These are phyloP conservation scores for Cyclotella distinguenda DNA, from an alignment of 108 stramenopile species.

Conservation along the genomic window DNA sequence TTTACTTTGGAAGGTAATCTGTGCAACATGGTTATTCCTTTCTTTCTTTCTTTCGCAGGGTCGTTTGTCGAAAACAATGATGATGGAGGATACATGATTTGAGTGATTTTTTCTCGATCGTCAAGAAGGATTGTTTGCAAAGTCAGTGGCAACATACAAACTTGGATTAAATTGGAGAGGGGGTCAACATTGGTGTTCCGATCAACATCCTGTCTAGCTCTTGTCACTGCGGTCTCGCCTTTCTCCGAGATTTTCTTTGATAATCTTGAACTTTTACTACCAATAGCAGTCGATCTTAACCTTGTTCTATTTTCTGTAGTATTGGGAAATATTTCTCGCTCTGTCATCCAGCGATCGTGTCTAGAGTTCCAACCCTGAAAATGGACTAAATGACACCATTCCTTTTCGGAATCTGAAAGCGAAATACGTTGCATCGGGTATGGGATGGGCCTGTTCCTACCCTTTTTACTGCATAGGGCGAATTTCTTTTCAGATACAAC, in stretches of 20 bases:
- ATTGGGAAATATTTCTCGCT: slow-evolving; percentile 39
- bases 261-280: slow-evolving; percentile 17
- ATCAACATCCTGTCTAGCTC: slow-evolving; percentile 4
- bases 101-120: slow-evolving; percentile 44
- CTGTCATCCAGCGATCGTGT: slow-evolving; percentile 47
- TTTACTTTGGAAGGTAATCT: slow-evolving; percentile 15
- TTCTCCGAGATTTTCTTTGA: background rate
- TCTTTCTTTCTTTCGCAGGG: background rate
- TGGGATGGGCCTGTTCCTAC: slow-evolving; percentile 12
- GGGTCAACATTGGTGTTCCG: background rate
- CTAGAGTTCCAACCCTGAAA: slow-evolving; percentile 58
- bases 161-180: slow-evolving; percentile 12
- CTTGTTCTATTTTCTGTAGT: slow-evolving; percentile 26
- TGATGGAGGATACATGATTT: slow-evolving; percentile 29
- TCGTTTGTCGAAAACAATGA: background rate
- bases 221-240: no score
- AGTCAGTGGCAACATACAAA: slow-evolving; percentile 45
- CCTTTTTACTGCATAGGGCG: slow-evolving; percentile 20
- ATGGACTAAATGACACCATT: slow-evolving; percentile 52
- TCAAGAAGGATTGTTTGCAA: slow-evolving; percentile 48
- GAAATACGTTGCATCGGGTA: background rate
- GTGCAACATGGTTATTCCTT: slow-evolving; percentile 37
- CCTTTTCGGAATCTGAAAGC: slow-evolving; percentile 5
- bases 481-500: slow-evolving; percentile 33
- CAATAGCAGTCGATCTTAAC: slow-evolving; percentile 14